These are phyloP conservation scores for Aspergillus novofumigatus DNA, from an alignment of 2,329 filamentous ascomycete genomes.

Conservation along the genomic window DNA sequence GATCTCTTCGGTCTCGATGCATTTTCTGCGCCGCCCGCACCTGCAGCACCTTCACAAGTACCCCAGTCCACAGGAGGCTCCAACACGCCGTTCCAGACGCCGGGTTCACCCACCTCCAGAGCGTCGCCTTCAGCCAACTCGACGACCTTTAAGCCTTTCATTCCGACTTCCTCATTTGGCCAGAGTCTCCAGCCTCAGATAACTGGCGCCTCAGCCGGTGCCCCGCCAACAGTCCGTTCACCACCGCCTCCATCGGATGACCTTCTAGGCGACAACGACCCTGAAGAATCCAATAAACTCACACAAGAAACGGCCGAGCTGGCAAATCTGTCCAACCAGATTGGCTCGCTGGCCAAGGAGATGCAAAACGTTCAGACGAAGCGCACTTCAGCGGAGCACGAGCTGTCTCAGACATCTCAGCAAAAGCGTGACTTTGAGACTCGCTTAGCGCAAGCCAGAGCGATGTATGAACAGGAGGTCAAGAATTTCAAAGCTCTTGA, in stretches of 20 bases:
- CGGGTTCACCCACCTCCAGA: constrained; percentile 44
- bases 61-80: constrained; percentile 73
- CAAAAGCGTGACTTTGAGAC: constrained; percentile 94
- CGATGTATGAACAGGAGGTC: constrained; percentile 90
- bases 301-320: constrained; percentile 87
- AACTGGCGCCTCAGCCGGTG: constrained; percentile 58
- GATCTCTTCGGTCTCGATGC: constrained; percentile 92
- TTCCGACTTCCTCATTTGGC: constrained; percentile 89
- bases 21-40: constrained; percentile 49
- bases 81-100: constrained; percentile 52
- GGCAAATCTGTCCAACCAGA: constrained; percentile 93
- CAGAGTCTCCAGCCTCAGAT: constrained; percentile 72
- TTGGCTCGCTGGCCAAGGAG: constrained; percentile 83
- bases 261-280: constrained; percentile 83
- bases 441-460: constrained; percentile 77
- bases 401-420: constrained; percentile 72
- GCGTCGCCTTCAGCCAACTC: constrained; percentile 36
- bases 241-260: constrained; percentile 66
- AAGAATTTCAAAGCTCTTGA: constrained; percentile 80
- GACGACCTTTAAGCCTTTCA: constrained; percentile 77
- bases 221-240: constrained; percentile 30
- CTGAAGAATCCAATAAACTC: constrained; percentile 80
- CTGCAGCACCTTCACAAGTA: constrained; percentile 56
- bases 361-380: constrained; percentile 91
- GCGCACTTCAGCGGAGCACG: constrained; percentile 71